Evolutionary conservation across 1,139 yeast species (phyloP), one percentile per base, ranked within the genome.

Genomic region (Candida sanyaensis): DNA sequence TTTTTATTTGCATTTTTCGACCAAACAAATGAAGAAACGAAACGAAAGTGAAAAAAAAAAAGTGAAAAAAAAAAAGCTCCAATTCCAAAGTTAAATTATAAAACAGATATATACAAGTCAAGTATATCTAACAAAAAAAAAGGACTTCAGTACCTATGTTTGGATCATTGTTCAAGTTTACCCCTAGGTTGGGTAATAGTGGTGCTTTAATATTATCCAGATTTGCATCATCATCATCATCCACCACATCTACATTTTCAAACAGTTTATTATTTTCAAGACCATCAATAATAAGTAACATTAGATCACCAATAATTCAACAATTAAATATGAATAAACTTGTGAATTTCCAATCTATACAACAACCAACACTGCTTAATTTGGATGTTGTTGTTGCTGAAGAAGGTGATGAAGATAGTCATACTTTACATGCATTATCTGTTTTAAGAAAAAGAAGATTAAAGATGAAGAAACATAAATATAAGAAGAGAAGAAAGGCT

Each of bases 391-490:
- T 34, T 10, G 55, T 47, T n/a, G 53, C 53, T 21, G 62, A 58
- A 48, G 62, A 58, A 49, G 53, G 53, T 21, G 62, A 58, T 48
- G 62, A 58, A 49, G 46, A 32, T 17, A 44, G 23, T 36, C 63
- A 65, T 48, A 66, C 70, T 40, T 59, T 78, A 57, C 60, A 73
- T 50, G 64, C 74, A 52, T 88, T 83, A 61, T 81, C 87, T 9
- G 89, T 84, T 32, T 70, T 83, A 68, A 78, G 88, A 66, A 84
- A 84, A 61, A 79, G 89, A 69, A 75, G 84, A 64, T 78, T 81
- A 63, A 83, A 83, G 72, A 84, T 84, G 88, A 84, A 83, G 74
- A 84, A 84, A 65, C 89, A 84, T 64, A 84, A 84, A 68, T 71
- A 82, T 64, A 81, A 85, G 70, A 84, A 84, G 75, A 81, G 88